Percentiles rank a stretch among this genome's conserved stretches.
phyloP scores from a whole-genome alignment of 2,329 filamentous ascomycete genomes.

The Volutella citrinella region DNA sequence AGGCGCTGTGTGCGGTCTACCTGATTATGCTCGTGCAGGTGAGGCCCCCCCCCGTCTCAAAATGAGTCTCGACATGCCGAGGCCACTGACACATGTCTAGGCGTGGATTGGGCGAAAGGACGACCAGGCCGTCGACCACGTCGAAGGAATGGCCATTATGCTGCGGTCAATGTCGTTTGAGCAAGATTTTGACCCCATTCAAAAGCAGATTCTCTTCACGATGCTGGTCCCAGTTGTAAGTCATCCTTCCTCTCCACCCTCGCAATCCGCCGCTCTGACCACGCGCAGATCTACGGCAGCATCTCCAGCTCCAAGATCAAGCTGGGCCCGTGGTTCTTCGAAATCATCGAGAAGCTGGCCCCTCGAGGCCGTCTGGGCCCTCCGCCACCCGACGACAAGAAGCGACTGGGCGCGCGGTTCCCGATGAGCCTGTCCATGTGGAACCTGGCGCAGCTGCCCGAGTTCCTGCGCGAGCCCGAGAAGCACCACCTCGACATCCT shows the following conservation, averaged over 20 bases:
- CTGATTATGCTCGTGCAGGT: slow-evolving; percentile 36
- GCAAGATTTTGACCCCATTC: slow-evolving; percentile 24
- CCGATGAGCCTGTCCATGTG: slow-evolving; percentile 8
- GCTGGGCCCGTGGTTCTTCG: slow-evolving; percentile 19
- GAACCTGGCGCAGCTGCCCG: slow-evolving; percentile 15
- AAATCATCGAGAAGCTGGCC: slow-evolving; percentile 8
- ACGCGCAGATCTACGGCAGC: slow-evolving; percentile 29
- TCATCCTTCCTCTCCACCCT: background rate
- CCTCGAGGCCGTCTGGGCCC: slow-evolving; percentile 1
- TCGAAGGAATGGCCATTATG: slow-evolving; percentile 30
- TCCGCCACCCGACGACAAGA: slow-evolving; percentile 5
- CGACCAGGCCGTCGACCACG: slow-evolving; percentile 25
- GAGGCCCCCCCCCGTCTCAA: background rate
- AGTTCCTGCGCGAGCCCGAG: slow-evolving; percentile 16
- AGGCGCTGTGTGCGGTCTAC: slow-evolving; percentile 37
- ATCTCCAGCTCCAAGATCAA: slow-evolving; percentile 26
- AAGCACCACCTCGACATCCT: slow-evolving; percentile 15
- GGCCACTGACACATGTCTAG: slow-evolving; percentile 12
- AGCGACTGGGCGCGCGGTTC: background rate
- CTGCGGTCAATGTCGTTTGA: slow-evolving; percentile 24
- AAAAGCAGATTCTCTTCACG: slow-evolving; percentile 27
- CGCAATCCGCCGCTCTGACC: background rate
- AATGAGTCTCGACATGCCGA: accelerated
- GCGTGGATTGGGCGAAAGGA: slow-evolving; percentile 29
- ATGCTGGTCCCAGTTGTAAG: slow-evolving; percentile 32